Base-by-base conservation (phyloP, 1,284 basidiomycete genomes). In the Sphaerobolus stellatus region DNA sequence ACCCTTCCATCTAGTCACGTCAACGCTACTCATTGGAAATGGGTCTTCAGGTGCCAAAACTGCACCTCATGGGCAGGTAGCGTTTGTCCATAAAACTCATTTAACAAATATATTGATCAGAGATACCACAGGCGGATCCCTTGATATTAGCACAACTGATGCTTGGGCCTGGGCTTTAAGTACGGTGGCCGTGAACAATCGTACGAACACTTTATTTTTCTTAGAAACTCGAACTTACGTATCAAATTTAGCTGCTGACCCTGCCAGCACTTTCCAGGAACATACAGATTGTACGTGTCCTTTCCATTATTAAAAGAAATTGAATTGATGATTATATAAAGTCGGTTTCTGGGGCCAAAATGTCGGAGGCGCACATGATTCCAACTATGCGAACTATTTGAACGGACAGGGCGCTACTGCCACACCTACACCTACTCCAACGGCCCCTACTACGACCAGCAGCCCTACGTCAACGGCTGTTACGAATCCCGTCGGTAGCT, bases 271-370 rank as follows among this genome's bases (percentile, higher is more conserved):
- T 22, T 76, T 78, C 63, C 57, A 63, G 18, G 71, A 78, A 58
- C 77, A 80, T 64, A 74, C 74, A 2, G 74, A 77, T 57, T 78
- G 76, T 78, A 58, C 53, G 72, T 53, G 18, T 31, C 9, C 49
- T 36, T 40, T 18, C n/a, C 6, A 20, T 20, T 14, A 29, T n/a
- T 41, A 45, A 31, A 30, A 22, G 34, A 52, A 27, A 48, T 38
- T 20, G 11, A 9, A 34, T 43, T 38, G 5, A 43, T 13, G 28
- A 38, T 16, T n/a, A 18, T 28, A 48, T 6, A 14, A 53, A 83
- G 82, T 83, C 61, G 81, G 81, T 11, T 81, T 84, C 70, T 84
- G 76, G 65, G 82, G 81, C 50, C 65, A 79, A 48, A 73, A 78
- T 64, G 79, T 72, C 58, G 66, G 75, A 6, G 59, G 64, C 24